A percentile compares a stretch with the other conserved stretches of the same genome.
Conservation (phyloP, 768 basidiomycete species). For the Russula ochroleuca region DNA sequence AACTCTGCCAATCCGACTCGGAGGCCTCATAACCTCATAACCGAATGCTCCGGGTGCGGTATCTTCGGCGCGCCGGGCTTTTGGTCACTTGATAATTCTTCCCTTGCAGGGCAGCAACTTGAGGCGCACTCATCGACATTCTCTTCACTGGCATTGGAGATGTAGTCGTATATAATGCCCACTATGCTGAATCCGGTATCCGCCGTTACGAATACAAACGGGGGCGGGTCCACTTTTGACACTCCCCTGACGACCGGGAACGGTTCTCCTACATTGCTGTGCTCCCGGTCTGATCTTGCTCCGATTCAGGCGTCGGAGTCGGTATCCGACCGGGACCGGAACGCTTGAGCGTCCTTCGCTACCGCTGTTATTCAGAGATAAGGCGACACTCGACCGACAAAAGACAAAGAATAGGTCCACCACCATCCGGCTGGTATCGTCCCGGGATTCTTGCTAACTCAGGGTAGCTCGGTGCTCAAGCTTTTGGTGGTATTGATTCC, state of each 20-base stretch:
- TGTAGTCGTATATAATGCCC: neutral
- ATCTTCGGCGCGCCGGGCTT: neutral
- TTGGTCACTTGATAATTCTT: neutral
- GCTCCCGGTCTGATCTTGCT: constrained; percentile 12
- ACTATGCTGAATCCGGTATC: neutral
- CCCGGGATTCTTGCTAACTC: neutral
- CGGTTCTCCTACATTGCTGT: neutral
- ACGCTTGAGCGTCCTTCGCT: neutral
- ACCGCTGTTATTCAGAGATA: neutral
- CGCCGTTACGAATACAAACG: neutral
- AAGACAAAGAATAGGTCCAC: neutral
- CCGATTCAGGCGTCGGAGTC: constrained; percentile 1
- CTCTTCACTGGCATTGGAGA: neutral
- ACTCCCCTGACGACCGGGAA: neutral
- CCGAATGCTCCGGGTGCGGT: neutral
- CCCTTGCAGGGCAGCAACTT: neutral
- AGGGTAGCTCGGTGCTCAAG: neutral
- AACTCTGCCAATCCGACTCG: neutral
- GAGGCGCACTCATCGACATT: neutral
- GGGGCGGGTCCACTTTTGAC: neutral
- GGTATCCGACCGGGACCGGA: neutral
- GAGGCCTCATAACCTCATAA: neutral
- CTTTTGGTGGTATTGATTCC: neutral
- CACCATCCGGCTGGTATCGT: neutral
- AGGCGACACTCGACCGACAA: neutral